Evolutionary conservation across 495 filamentous ascomycete genomes (phyloP).

Genomic region (Hypomontagnella monticulosa): DNA sequence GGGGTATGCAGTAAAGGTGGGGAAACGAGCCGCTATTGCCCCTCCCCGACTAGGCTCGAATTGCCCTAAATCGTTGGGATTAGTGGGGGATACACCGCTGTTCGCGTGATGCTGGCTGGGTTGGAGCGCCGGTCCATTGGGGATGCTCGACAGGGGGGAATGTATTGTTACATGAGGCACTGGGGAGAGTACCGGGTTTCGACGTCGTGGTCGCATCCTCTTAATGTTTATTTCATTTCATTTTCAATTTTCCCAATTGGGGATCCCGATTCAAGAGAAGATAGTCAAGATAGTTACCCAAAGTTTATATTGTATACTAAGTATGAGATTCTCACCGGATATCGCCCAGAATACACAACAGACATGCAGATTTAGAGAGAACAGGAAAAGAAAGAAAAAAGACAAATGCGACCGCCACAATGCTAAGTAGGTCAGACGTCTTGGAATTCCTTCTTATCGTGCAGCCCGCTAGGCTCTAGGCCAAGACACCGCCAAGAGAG

Average conservation of each 20-base stretch:
- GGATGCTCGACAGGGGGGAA: too few species aligned
- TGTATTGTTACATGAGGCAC: too few species aligned
- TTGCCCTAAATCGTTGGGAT: not conserved
- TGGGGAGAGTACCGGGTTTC: too few species aligned
- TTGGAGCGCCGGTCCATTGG: conserved; percentile 3
- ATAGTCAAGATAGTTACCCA: not conserved
- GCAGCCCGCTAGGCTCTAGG: conserved; percentile 14
- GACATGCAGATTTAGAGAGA: not conserved
- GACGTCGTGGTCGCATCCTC: too few species aligned
- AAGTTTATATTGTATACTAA: not conserved
- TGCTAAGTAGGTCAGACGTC: not conserved
- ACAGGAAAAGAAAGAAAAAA: conserved; percentile 12
- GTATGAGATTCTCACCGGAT: conserved; percentile 15
- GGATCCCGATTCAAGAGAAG: too few species aligned
- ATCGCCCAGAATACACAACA: conserved; percentile 17
- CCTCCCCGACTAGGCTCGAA: conserved; percentile 6
- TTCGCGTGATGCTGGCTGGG: conserved; percentile 27
- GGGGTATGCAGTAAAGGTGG: conserved; percentile 23
- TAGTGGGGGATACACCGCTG: conserved; percentile 37
- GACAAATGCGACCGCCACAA: not conserved
- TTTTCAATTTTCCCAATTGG: too few species aligned
- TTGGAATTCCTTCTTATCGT: not conserved
- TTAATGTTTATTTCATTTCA: too few species aligned
- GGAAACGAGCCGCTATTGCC: conserved; percentile 31
- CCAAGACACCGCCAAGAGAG: conserved; percentile 24